Evolutionary conservation across 345 rosid species (phyloP), one percentile per base, ranked within the genome.

Genomic region (Salix exigua): DNA sequence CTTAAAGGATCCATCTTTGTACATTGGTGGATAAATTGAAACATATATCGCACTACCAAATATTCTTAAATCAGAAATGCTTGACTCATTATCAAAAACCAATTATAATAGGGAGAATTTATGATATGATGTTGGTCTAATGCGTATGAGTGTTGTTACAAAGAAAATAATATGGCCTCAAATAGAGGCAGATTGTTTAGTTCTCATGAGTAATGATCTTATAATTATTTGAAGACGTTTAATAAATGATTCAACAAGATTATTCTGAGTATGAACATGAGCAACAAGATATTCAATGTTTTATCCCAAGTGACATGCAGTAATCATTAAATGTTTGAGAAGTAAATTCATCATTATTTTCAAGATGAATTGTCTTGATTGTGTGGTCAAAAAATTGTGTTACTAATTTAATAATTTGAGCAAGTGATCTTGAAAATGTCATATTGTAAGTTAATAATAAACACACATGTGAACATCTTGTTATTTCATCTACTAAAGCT

Each of bases 281-380:
- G 70, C 18, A 2, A 66, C 19, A 0, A 0, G 13, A 53, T 61
- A 68, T 26, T 79, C 10, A 40, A 79, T n/a, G 17, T 33, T 14
- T 4, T 0, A 75, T 75, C 30, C 21, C n/a, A 1, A 72, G 6
- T 4, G 37, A 64, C 30, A 9, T 73, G 2, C 65, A 76, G 28
- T 72, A 82, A 1, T 46, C 33, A 66, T 80, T 14, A 23, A 77
- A 80, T 9, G 46, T 10, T n/a, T 74, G 31, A 1, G 60, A 70
- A 1, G 61, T 74, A 71, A 80, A 83, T 77, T 80, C 31, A 30
- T 53, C 38, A 50, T 3, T 51, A 77, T 83, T 83, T 65, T 73
- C 77, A 31, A 73, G 19, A 21, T 9, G 10, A 25, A 68, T 72
- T 2, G n/a, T 19, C 46, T 83, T 80, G 8, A 80, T 77, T 55